Evolutionary conservation across 305 asterid species (phyloP), one percentile per base, ranked within the genome.

Genomic region (Fraxinus platypoda): DNA sequence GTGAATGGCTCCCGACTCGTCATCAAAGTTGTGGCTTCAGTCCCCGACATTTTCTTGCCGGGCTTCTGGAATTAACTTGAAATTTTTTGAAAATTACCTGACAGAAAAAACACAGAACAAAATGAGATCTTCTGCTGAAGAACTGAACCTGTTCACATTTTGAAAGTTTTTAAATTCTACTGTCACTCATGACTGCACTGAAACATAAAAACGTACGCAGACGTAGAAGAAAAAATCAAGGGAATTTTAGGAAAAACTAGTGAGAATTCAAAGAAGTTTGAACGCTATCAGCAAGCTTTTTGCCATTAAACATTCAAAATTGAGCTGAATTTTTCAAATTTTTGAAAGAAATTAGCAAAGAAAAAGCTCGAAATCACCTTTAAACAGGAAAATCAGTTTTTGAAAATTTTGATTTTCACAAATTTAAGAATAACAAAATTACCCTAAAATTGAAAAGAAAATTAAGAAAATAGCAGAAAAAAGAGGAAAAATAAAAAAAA

Each of bases 1-100:
- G 81, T 41, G 70, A 84, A 89, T 13, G 68, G 81, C 78, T 86
- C 92, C 77, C 85, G 90, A 83, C 77, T 84, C 23, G 85, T 41
- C 88, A 87, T 85, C 74, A 54, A 83, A 57, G 81, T 70, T 12
- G 88, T 84, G 15, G 86, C 81, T 80, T 86, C 92, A 4, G 64
- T 21, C 34, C 84, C 88, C 83, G 90, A 88, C 92, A 88, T 87
- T 23, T 38, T 49, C 41, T 13, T 70, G 70, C 74, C 85, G 87
- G 83, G 86, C 59, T 87, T 76, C 74, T 83, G 68, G 80, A 88
- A 75, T 79, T 85, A n/a, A 74, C 79, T 54, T 7, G 77, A 25
- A 23, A 64, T 75, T 37, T 9, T 34, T 30, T 38, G 21, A 19
- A n/a, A 68, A 79, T 84, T 76, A 84, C 87, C 88, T 46, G 76